Conservation (phyloP, 345 rosid species). For the Linum usitatissimum region DNA sequence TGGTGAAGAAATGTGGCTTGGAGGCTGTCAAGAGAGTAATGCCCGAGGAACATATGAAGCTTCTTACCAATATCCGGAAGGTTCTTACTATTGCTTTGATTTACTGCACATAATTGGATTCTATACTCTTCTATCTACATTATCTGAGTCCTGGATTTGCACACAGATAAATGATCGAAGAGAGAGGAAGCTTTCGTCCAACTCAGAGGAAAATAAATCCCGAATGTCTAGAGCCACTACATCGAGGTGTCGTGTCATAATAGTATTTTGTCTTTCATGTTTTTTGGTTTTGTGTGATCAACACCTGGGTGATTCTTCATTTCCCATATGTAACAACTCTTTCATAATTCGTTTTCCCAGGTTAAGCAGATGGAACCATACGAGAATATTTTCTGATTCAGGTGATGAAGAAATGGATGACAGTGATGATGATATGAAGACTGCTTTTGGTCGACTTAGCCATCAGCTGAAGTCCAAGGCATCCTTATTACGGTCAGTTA, state of each 20-base stretch:
- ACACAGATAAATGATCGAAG: constrained; percentile 67
- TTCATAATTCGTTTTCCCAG: constrained; percentile 25
- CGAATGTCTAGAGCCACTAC: constrained; percentile 61
- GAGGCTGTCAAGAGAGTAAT: constrained; percentile 93
- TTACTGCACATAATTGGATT: neutral
- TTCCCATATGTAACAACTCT: too few relatives aligned
- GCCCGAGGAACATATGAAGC: constrained; percentile 96
- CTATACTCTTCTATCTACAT: neutral
- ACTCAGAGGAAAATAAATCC: constrained; percentile 58
- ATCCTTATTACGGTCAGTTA: constrained; percentile 39
- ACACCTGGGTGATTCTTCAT: too few relatives aligned
- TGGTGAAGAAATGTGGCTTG: constrained; percentile 77
- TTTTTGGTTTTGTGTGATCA: too few relatives aligned
- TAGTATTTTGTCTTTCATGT: too few relatives aligned
- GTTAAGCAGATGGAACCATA: constrained; percentile 88
- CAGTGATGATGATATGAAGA: constrained; percentile 38
- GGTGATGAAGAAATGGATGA: constrained; percentile 47
- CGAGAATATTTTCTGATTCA: constrained; percentile 82
- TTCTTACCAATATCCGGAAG: constrained; percentile 88
- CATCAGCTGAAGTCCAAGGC: constrained; percentile 40
- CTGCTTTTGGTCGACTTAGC: constrained; percentile 33
- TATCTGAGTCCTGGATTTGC: constrained; percentile 12
- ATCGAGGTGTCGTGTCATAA: constrained; percentile 42
- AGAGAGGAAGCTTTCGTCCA: constrained; percentile 48
- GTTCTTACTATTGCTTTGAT: constrained; percentile 23